Evolutionary conservation across 176 grass and related monocot genomes (phyloP), one percentile per base, ranked within the genome.

Genomic region (Oryza coarctata): DNA sequence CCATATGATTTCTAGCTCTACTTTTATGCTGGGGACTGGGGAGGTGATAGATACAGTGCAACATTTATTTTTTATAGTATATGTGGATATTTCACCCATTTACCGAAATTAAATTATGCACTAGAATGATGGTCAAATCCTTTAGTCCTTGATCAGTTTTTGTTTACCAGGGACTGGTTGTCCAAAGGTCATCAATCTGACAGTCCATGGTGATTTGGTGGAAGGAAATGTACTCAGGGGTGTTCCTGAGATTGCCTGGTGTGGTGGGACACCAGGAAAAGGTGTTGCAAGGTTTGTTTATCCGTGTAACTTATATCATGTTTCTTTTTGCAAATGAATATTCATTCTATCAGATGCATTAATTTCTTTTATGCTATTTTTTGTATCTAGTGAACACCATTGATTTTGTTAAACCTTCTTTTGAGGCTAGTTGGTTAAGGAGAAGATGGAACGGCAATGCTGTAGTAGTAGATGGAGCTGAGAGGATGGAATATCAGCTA

Each of bases 221-320:
- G 96, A 99, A 89, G 96, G 96, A 91, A 99, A 92, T 78, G 31
- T 88, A 49, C 71, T 99, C 71, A 87, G 73, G 77, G 96, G 93
- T 91, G 84, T 81, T 82, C 84, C 93, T 82, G 83, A 95, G 80
- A 88, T 95, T 94, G 96, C 96, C 36, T 99, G 93, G 93, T 99
- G 96, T 78, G 96, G 96, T 90, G 93, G 91, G 31, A 83, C 83
- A 26, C 93, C 91, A 13, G 92, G 93, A 32, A 99, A 92, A 92
- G 85, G 96, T 78, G 87, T 92, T 65, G 81, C 91, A 82, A 95
- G 96, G 93, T 98, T 78, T 73, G 87, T 88, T 79, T 79, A 73
- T 32, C 50, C 49, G 81, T 62, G 29, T 73, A 74, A 36, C 75
- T 72, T 66, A 32, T 15, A 41, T 65, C 58, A 58, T 61, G 17